Percentiles rank a stretch among this genome's conserved stretches.
Conservation (phyloP, 306 rosid genomes). For the Medicago arabica region DNA sequence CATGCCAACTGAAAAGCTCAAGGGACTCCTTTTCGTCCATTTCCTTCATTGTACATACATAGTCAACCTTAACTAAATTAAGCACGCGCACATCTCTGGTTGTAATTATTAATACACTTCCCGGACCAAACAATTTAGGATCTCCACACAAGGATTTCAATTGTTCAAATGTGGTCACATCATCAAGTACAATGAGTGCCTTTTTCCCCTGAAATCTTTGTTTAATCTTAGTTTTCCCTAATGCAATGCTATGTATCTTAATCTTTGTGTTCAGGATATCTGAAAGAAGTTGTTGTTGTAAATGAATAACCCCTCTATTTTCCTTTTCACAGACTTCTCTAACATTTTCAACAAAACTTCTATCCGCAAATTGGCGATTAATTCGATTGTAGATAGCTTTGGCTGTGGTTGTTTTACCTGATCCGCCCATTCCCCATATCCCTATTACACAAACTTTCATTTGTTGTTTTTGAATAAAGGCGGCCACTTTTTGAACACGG, state of each 20-base stretch:
- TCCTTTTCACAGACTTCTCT: slow-evolving; percentile 28
- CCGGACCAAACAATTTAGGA: slow-evolving; percentile 22
- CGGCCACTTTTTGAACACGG: neutral
- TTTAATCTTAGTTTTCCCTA: slow-evolving; percentile 12
- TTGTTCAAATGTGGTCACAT: slow-evolving; percentile 12
- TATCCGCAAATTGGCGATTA: neutral
- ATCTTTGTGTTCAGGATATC: neutral
- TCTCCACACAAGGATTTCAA: neutral
- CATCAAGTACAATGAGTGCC: slow-evolving; percentile 20
- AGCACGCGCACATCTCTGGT: slow-evolving; percentile 33
- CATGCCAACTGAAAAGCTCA: slow-evolving; percentile 43
- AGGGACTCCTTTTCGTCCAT: slow-evolving; percentile 38
- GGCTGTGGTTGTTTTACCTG: neutral
- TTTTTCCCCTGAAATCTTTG: neutral
- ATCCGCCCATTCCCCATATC: slow-evolving; percentile 39
- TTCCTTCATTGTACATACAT: neutral
- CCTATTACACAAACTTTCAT: neutral
- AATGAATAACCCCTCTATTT: slow-evolving; percentile 9
- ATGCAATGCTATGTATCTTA: neutral
- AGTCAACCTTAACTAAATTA: neutral
- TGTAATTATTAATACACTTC: slow-evolving; percentile 43
- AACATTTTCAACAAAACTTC: slow-evolving; percentile 21
- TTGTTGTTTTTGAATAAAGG: neutral
- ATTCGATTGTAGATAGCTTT: neutral
- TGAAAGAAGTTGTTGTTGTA: slow-evolving; percentile 23